phyloP scores from a whole-genome alignment of 2,329 filamentous ascomycete genomes.

The Xylaria sp. region DNA sequence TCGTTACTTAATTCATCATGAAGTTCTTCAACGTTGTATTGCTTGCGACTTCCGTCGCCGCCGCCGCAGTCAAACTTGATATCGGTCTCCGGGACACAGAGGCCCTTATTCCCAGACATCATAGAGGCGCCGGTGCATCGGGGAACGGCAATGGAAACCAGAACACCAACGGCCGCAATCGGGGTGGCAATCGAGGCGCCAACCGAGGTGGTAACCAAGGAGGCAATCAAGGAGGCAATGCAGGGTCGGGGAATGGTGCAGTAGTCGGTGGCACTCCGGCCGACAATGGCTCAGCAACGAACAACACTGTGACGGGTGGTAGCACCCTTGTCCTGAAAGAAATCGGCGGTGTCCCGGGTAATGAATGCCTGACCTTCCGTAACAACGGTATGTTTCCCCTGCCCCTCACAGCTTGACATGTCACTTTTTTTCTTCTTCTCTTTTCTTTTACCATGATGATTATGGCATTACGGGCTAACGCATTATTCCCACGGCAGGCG shows the following conservation, averaged over 20 bases:
- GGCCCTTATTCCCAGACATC: conserved; percentile 9
- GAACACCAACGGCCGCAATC: conserved; percentile 2
- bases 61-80: conserved; percentile 35
- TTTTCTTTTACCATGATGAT: background rate
- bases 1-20: conserved; percentile 30
- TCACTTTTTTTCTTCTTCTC: background rate
- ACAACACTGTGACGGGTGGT: conserved; percentile 25
- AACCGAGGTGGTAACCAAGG: background rate
- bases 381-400: conserved; percentile 47
- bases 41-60: conserved; percentile 38
- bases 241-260: conserved; percentile 1
- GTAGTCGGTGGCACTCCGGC: background rate
- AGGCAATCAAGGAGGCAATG: background rate
- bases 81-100: conserved; percentile 14
- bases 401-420: background rate
- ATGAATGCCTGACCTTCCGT: conserved; percentile 55
- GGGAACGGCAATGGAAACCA: conserved; percentile 28
- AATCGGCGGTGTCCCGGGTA: conserved; percentile 51
- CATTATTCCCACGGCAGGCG: conserved; percentile 39
- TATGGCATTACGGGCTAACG: background rate
- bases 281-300: conserved; percentile 6
- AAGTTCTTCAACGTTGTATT: conserved; percentile 41
- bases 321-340: conserved; percentile 53
- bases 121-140: conserved; percentile 11
- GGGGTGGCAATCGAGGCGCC: background rate